phyloP scores from a whole-genome alignment of 1,284 basidiomycete species.

The Cryptococcus amylolentus region DNA sequence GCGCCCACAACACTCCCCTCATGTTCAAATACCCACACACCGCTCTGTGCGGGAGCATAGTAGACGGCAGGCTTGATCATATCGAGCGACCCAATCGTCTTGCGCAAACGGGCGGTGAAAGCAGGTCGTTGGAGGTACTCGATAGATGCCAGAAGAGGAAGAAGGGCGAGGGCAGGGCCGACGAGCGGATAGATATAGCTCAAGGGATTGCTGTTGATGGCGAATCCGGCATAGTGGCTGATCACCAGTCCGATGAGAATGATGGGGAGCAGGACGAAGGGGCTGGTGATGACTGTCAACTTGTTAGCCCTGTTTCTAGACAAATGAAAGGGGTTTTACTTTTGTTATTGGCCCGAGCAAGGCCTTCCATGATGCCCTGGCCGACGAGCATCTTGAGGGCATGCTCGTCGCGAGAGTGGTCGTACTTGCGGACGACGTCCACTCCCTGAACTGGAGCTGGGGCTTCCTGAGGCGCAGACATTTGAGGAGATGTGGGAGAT shows the following conservation, averaged over 20 bases:
- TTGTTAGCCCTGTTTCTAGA: not conserved
- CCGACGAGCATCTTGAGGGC: slow-evolving; percentile 63
- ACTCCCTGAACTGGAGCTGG: not conserved
- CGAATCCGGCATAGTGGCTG: slow-evolving; percentile 63
- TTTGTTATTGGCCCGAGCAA: slow-evolving; percentile 65
- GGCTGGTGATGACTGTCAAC: slow-evolving; percentile 59
- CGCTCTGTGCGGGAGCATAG: slow-evolving; percentile 63
- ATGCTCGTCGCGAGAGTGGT: slow-evolving; percentile 55
- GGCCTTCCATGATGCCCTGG: slow-evolving; percentile 65
- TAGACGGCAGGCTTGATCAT: slow-evolving; percentile 57
- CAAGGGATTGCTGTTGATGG: slow-evolving; percentile 47
- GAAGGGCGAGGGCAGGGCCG: slow-evolving; percentile 60
- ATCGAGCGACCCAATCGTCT: slow-evolving; percentile 60
- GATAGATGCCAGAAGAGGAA: slow-evolving; percentile 63
- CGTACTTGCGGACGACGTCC: slow-evolving; percentile 57
- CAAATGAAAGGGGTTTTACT: slow-evolving; percentile 5
- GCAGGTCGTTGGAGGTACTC: slow-evolving; percentile 54
- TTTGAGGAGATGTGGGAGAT: too few relatives aligned
- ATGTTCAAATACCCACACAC: slow-evolving; percentile 66
- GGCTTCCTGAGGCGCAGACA: too few relatives aligned
- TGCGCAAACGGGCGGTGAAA: slow-evolving; percentile 51
- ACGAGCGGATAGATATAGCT: slow-evolving; percentile 62
- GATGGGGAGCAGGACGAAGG: slow-evolving; percentile 61
- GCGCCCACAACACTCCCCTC: slow-evolving; percentile 62
- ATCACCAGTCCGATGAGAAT: slow-evolving; percentile 58